phyloP scores from a whole-genome alignment of 345 rosid species.

The Litchi chinensis region DNA sequence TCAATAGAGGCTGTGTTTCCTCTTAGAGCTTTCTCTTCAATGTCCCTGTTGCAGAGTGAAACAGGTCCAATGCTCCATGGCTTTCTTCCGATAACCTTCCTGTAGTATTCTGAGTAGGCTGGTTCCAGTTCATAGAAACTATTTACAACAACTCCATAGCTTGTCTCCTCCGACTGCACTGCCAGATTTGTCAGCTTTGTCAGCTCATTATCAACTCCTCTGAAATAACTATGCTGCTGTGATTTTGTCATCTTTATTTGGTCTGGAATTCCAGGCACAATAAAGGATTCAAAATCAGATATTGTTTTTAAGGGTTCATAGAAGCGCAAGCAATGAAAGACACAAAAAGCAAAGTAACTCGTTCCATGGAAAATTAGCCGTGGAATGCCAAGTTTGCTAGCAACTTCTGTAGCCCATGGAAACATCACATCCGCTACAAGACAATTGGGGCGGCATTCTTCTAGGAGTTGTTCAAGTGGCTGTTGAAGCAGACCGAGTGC shows the following conservation, averaged over 20 bases:
- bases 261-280: constrained; percentile 3
- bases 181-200: neutral
- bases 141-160: constrained; percentile 22
- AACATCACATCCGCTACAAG: constrained; percentile 22
- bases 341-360: neutral
- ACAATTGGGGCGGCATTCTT: constrained; percentile 17
- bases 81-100: constrained; percentile 17
- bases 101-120: constrained; percentile 27
- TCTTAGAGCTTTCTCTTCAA: constrained; percentile 34
- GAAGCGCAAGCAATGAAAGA: neutral
- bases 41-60: constrained; percentile 31
- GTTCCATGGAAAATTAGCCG: constrained; percentile 4
- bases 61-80: constrained; percentile 46
- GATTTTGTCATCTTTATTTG: neutral
- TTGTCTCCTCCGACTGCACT: constrained; percentile 7
- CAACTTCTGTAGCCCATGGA: constrained; percentile 27
- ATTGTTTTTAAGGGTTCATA: neutral
- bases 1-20: constrained; percentile 35
- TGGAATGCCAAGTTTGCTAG: constrained; percentile 10
- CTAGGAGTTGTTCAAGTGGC: constrained; percentile 13
- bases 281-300: neutral
- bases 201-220: neutral
- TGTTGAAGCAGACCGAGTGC: constrained; percentile 20
- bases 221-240: neutral
- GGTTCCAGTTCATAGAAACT: constrained; percentile 31